A percentile compares a stretch with the other conserved stretches of the same genome.
phyloP scores from a whole-genome alignment of 1,139 yeast genomes.

The Entelexis paramagnoliae region DNA sequence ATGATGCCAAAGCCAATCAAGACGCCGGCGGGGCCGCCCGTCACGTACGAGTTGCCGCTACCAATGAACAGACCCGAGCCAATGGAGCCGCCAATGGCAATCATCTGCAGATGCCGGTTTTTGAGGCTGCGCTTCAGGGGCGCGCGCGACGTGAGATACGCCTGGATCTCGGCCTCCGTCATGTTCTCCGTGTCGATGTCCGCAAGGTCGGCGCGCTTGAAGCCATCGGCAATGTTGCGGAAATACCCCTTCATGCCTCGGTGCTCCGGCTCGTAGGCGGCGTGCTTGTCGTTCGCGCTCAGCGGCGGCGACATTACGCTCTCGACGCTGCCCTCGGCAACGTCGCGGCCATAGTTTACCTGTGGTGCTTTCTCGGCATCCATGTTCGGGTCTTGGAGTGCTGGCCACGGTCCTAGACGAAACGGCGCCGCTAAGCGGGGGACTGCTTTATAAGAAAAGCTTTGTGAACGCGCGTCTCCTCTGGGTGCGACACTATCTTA shows the following conservation, averaged over 20 bases:
- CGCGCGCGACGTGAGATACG: constrained; percentile 54
- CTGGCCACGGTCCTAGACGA: no score
- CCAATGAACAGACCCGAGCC: constrained; percentile 76
- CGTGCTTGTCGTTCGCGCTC: background rate
- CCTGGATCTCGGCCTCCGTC: constrained; percentile 58
- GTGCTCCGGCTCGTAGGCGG: background rate
- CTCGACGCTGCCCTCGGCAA: constrained; percentile 9
- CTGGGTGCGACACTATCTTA: no score
- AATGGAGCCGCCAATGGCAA: constrained; percentile 75
- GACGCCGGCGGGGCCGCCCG: constrained; percentile 76
- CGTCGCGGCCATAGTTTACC: background rate
- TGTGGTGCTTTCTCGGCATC: constrained; percentile 4
- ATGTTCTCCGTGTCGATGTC: constrained; percentile 51
- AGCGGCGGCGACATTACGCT: constrained; percentile 1
- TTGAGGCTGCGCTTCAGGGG: constrained; percentile 42
- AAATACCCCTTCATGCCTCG: constrained; percentile 13
- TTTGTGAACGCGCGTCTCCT: no score
- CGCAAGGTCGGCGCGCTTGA: constrained; percentile 66
- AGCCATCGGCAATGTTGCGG: constrained; percentile 37
- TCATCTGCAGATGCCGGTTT: constrained; percentile 34
- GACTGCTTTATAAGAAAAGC: no score
- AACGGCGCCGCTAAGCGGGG: no score
- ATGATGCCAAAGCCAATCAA: constrained; percentile 62
- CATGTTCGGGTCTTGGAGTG: background rate
- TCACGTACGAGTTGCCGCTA: constrained; percentile 52